These are phyloP conservation scores for Macrophomina phaseolina DNA, from an alignment of 2,329 filamentous ascomycete genomes.

Conservation along the genomic window DNA sequence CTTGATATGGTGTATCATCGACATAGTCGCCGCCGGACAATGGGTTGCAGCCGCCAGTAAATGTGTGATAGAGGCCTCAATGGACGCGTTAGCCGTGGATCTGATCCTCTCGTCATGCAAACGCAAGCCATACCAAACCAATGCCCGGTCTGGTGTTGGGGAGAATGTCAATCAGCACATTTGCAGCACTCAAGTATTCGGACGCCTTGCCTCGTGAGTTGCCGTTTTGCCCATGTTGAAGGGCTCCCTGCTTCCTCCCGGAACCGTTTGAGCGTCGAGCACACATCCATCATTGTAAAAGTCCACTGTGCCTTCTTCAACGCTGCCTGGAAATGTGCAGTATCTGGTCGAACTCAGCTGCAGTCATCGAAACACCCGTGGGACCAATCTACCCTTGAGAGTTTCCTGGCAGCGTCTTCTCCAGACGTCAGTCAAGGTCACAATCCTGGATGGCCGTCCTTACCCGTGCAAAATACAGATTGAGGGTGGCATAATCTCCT, in stretches of 20 bases:
- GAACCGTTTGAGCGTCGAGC: conserved; percentile 31
- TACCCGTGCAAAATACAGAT: conserved; percentile 34
- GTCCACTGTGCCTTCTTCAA: conserved; percentile 34
- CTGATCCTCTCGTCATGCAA: too few species aligned
- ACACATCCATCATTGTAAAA: conserved; percentile 36
- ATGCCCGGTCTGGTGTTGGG: conserved; percentile 38
- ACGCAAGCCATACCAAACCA: conserved; percentile 33
- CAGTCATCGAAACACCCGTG: not conserved
- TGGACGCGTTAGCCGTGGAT: not conserved
- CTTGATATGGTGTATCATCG: conserved; percentile 38
- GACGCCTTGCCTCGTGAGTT: conserved; percentile 34
- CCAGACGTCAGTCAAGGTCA: not conserved
- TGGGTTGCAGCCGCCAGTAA: conserved; percentile 38
- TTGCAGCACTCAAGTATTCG: conserved; percentile 28
- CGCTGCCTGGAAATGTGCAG: conserved; percentile 45
- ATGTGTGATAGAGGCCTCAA: conserved; percentile 38
- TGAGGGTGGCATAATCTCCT: conserved; percentile 37
- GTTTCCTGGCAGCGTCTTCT: not conserved
- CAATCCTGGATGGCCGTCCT: not conserved
- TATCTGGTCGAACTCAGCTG: conserved; percentile 11
- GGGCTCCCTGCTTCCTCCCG: conserved; percentile 32
- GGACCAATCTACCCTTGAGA: not conserved
- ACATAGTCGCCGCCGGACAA: conserved; percentile 34
- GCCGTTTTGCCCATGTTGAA: conserved; percentile 33
- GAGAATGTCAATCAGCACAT: not conserved